phyloP scores from a whole-genome alignment of 1,284 basidiomycete genomes.

The Rhodotorula sp. region DNA sequence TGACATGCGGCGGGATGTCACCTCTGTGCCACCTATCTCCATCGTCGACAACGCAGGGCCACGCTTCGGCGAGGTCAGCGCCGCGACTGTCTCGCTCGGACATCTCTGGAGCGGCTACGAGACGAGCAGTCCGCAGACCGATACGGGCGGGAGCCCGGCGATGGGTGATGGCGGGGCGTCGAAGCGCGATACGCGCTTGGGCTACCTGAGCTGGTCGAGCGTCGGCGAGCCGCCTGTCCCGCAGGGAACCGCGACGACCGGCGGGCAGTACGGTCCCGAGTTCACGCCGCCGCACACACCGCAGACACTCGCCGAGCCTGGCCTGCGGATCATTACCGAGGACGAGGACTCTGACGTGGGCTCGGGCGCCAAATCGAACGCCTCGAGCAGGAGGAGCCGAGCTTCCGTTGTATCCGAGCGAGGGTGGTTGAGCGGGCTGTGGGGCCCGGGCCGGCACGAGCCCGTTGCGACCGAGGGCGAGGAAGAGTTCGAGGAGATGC shows the following conservation, averaged over 20 bases:
- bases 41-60: neutral
- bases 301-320: neutral
- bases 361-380: neutral
- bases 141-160: neutral
- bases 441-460: neutral
- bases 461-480: neutral
- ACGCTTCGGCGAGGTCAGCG: neutral
- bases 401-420: neutral
- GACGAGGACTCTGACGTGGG: neutral
- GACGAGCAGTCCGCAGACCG: neutral
- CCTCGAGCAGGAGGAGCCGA: neutral
- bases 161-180: neutral
- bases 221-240: neutral
- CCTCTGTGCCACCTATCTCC: neutral
- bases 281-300: constrained; percentile 14
- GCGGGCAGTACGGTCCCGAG: neutral
- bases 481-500: neutral
- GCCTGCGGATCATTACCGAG: neutral
- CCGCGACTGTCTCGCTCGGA: neutral
- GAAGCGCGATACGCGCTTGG: constrained; percentile 3
- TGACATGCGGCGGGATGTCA: too few relatives aligned
- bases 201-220: neutral
- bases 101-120: constrained; percentile 2
- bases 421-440: constrained; percentile 14
- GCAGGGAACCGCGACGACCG: neutral